Percentiles rank a stretch among this genome's conserved stretches.
These are phyloP conservation scores for Quambalaria eucalypti DNA, from an alignment of 1,284 basidiomycete species.

Conservation along the genomic window DNA sequence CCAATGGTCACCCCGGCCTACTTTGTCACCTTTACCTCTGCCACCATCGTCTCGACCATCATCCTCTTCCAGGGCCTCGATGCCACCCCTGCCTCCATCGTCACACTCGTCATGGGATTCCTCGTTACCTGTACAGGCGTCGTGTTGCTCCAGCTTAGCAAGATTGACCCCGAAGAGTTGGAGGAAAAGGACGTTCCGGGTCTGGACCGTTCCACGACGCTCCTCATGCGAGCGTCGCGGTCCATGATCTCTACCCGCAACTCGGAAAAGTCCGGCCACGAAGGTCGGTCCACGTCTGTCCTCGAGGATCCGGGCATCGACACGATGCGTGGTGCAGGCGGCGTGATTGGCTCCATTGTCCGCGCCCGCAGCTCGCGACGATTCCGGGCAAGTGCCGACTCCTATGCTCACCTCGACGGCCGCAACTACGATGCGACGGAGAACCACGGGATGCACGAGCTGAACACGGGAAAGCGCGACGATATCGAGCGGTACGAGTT, in stretches of 20 bases:
- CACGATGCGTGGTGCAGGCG: constrained; percentile 42
- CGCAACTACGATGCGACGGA: constrained; percentile 7
- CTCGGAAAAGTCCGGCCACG: neutral
- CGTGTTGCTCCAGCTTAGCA: constrained; percentile 90
- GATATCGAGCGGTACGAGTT: constrained; percentile 35
- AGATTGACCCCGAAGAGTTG: constrained; percentile 50
- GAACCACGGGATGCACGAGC: constrained; percentile 6
- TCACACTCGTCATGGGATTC: constrained; percentile 84
- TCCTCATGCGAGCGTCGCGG: constrained; percentile 37
- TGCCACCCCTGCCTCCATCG: constrained; percentile 54
- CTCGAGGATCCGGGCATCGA: constrained; percentile 45
- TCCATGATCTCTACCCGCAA: constrained; percentile 17
- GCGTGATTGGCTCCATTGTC: constrained; percentile 42
- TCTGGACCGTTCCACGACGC: constrained; percentile 35
- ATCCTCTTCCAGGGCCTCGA: constrained; percentile 85
- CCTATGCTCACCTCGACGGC: constrained; percentile 8
- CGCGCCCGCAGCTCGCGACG: constrained; percentile 38
- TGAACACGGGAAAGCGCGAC: constrained; percentile 17
- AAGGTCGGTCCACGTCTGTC: neutral
- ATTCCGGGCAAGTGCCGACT: constrained; percentile 27
- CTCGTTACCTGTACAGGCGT: constrained; percentile 75
- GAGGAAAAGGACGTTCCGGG: constrained; percentile 24
- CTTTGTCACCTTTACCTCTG: constrained; percentile 75
- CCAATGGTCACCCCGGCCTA: constrained; percentile 87
- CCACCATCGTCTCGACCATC: constrained; percentile 53